Evolutionary conservation across 306 rosid genomes (phyloP), one percentile per base, ranked within the genome.

Genomic region (Mimosa pudica): DNA sequence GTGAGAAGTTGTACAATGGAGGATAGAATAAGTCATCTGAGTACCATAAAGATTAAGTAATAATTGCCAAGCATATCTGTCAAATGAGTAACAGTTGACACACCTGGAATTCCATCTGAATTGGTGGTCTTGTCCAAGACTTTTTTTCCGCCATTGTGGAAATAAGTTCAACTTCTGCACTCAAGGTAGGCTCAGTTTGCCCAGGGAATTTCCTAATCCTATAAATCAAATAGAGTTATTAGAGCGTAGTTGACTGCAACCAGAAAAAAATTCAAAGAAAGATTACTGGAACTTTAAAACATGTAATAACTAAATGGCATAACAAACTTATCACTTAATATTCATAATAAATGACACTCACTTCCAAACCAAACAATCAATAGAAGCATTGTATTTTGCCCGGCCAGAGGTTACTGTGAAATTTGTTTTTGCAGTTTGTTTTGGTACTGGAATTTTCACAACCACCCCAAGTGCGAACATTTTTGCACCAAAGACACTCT

Each of bases 21-120:
- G 41, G 30, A 18, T 38, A 73, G 46, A 42, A 85, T 11, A 47
- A 11, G 58, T 18, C 13, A 33, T 46, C 74, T 41, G 20, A 46
- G 49, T 60, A 62, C 52, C 74, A 45, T 24, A 24, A 7, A 72
- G 77, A 73, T 20, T 33, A 68, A 3, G 33, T 52, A 12, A 14
- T 11, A 76, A 62, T 49, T 17, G 16, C 35, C 65, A 14, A 14
- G 24, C 71, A 65, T 57, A 73, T 62, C 71, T 52, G 60, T 8
- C 70, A 46, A 47, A 72, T 38, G 76, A 78, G 73, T 42, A 70
- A 70, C 71, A 13, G 41, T 70, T 47, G 82, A 75, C 81, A 84
- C 71, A 96, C 97, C 99, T 96, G 99, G 80, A 93, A 93, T 82
- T 96, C 99, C 99, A 96, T 93, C 91, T 93, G 98, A 85, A 96